Conservation (phyloP, 1,284 basidiomycete genomes). For the Fistulinella staudtii region DNA sequence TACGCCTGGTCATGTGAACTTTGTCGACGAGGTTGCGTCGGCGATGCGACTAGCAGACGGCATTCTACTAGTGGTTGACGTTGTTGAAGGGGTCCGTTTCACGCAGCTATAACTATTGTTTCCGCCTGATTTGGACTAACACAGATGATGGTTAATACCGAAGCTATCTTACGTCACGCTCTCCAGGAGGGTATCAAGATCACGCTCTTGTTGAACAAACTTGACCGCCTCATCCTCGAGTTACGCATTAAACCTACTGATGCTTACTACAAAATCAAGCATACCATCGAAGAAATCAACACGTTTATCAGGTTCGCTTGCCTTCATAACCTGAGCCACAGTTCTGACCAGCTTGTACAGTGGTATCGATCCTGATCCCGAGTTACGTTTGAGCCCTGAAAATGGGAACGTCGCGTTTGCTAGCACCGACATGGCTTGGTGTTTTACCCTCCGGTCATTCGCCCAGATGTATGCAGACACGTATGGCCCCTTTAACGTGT, state of each 20-base stretch:
- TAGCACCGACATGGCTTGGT: slow-evolving; percentile 96
- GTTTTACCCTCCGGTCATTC: slow-evolving; percentile 93
- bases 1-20: slow-evolving; percentile 98
- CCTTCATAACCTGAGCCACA: slow-evolving; percentile 2
- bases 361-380: slow-evolving; percentile 84
- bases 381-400: slow-evolving; percentile 87
- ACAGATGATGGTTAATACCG: slow-evolving; percentile 87
- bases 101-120: slow-evolving; percentile 2
- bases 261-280: slow-evolving; percentile 98
- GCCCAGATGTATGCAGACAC: slow-evolving; percentile 96
- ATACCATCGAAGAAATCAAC: slow-evolving; percentile 98
- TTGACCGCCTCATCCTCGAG: slow-evolving; percentile 95
- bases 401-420: slow-evolving; percentile 97
- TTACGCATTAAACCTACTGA: slow-evolving; percentile 93
- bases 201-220: slow-evolving; percentile 95
- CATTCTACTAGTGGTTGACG: slow-evolving; percentile 91
- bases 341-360: slow-evolving; percentile 39
- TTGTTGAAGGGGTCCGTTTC: slow-evolving; percentile 82
- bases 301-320: slow-evolving; percentile 77
- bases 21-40: slow-evolving; percentile 93
- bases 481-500: slow-evolving; percentile 72
- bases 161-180: slow-evolving; percentile 82
- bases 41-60: slow-evolving; percentile 90
- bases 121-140: slow-evolving; percentile 9
- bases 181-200: slow-evolving; percentile 88